phyloP scores from a whole-genome alignment of 2,329 filamentous ascomycete genomes.

The Blastomyces gilchristii region DNA sequence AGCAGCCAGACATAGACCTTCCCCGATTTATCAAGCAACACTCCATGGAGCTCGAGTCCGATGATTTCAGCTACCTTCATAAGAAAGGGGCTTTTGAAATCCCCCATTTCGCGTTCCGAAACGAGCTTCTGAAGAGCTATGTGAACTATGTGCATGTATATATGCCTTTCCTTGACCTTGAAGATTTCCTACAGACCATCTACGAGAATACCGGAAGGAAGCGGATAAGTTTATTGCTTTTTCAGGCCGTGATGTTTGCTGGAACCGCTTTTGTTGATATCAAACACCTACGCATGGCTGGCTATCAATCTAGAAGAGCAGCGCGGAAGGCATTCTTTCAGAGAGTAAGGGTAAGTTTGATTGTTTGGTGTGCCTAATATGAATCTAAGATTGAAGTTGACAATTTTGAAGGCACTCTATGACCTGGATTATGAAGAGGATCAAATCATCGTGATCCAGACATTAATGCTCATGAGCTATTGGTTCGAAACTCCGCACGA shows the following conservation, averaged over 20 bases:
- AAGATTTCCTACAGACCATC: conserved; percentile 48
- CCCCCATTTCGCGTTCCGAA: conserved; percentile 59
- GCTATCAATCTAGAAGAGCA: conserved; percentile 66
- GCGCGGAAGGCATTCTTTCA: conserved; percentile 83
- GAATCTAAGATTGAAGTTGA: conserved; percentile 6
- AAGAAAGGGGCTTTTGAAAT: conserved; percentile 76
- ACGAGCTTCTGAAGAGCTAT: conserved; percentile 71
- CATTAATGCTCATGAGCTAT: conserved; percentile 83
- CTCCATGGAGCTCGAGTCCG: conserved; percentile 61
- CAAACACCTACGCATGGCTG: conserved; percentile 62
- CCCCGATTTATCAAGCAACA: conserved; percentile 69
- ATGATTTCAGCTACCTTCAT: conserved; percentile 74
- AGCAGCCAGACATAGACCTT: conserved; percentile 39
- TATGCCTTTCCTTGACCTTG: conserved; percentile 72
- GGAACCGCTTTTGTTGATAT: conserved; percentile 81
- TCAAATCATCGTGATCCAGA: conserved; percentile 77
- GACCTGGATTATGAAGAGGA: conserved; percentile 93
- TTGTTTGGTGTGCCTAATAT: conserved; percentile 8
- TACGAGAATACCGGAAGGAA: conserved; percentile 58
- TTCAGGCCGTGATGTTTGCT: conserved; percentile 91
- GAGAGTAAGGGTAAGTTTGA: conserved; percentile 60
- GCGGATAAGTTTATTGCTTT: conserved; percentile 72
- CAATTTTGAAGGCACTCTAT: conserved; percentile 52
- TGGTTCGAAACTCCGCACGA: conserved; percentile 97
- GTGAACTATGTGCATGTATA: conserved; percentile 87